phyloP scores from a whole-genome alignment of 78 protist species.

The Capsaspora owczarzaki region DNA sequence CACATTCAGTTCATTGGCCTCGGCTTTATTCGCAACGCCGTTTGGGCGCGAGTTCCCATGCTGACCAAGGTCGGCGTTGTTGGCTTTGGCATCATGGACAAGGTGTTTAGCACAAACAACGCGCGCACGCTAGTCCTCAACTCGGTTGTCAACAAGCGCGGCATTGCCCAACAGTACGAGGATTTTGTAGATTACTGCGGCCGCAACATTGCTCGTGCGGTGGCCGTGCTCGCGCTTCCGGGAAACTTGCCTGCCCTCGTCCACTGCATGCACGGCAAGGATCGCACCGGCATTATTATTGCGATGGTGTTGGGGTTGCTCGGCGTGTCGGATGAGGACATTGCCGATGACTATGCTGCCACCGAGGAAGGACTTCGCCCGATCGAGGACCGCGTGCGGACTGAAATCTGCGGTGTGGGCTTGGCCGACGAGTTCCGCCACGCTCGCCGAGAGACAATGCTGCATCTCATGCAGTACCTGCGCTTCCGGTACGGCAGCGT shows the following conservation, averaged over 20 bases:
- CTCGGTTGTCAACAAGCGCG: neutral
- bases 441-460: neutral
- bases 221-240: neutral
- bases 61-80: neutral
- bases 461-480: neutral
- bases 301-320: constrained; percentile 14
- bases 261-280: constrained; percentile 42
- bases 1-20: neutral
- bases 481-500: neutral
- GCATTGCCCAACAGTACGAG: neutral
- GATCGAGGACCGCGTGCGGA: neutral
- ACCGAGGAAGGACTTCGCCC: constrained; percentile 1
- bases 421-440: neutral
- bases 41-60: neutral
- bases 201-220: neutral
- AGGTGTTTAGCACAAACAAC: neutral
- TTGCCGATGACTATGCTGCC: neutral
- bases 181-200: neutral
- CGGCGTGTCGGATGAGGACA: neutral
- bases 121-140: neutral
- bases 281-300: constrained; percentile 30
- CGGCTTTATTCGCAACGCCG: neutral
- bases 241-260: neutral
- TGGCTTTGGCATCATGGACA: neutral
- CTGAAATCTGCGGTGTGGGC: neutral